These are phyloP conservation scores for Dendrobium catenatum DNA, from an alignment of 106 monocot genomes.

Conservation along the genomic window DNA sequence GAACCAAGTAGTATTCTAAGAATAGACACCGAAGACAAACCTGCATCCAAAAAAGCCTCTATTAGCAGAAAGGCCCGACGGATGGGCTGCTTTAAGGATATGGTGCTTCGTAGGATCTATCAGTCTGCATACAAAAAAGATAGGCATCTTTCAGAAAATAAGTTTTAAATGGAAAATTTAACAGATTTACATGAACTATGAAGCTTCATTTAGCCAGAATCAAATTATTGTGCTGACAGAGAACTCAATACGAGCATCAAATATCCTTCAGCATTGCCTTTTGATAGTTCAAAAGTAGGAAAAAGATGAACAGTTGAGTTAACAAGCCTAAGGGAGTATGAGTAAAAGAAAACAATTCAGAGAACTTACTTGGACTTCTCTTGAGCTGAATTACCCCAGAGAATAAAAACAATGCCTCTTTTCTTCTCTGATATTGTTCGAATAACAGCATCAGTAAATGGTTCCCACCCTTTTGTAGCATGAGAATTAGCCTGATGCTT, in stretches of 20 bases:
- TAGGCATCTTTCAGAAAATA: background rate
- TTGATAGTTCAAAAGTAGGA: background rate
- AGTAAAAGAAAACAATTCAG: background rate
- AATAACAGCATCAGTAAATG: conserved; percentile 85
- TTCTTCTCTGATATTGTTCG: conserved; percentile 79
- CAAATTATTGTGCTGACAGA: background rate
- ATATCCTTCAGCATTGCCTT: background rate
- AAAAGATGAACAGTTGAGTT: background rate
- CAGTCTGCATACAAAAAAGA: conserved; percentile 40
- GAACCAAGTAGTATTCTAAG: background rate
- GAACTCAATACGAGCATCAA: background rate
- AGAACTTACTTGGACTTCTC: conserved; percentile 55
- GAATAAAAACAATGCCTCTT: conserved; percentile 76
- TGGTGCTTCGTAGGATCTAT: conserved; percentile 78
- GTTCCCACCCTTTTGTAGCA: conserved; percentile 98
- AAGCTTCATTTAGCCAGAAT: background rate
- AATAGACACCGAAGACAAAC: conserved; percentile 19
- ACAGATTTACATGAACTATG: background rate
- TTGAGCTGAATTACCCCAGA: conserved; percentile 98
- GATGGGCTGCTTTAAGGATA: conserved; percentile 86
- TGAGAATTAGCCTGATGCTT: conserved; percentile 95
- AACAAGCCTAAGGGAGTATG: background rate
- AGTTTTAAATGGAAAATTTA: background rate
- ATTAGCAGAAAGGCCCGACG: conserved; percentile 91
- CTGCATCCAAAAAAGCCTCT: conserved; percentile 99